Evolutionary conservation across 768 basidiomycete genomes (phyloP), one percentile per base, ranked within the genome.

Genomic region (Neoboletus magnificus): DNA sequence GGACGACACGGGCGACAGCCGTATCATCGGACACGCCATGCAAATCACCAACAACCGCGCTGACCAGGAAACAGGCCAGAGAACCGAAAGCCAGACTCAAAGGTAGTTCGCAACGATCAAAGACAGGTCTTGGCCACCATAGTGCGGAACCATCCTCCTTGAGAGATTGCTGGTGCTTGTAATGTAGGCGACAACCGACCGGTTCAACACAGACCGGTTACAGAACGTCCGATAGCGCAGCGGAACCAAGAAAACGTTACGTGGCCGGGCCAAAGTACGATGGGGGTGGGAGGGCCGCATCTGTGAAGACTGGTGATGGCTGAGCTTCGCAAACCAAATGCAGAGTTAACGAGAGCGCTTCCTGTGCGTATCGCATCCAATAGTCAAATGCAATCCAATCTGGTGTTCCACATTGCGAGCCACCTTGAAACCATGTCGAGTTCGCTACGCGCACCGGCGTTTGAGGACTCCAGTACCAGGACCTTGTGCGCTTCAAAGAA

Each of bases 371-470:
- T 69, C 61, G 5, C 66, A 66, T 63, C 70, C 70, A 39, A 58
- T 58, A 54, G 41, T 52, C 66, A 61, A 50, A 25, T 54, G 50
- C 60, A 45, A 52, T 61, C 60, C 67, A 54, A 41, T 23, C 57
- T 57, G 59, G 20, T 51, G 7, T 48, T 66, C 69, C 68, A 59
- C 49, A 18, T 55, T 52, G 60, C 72, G 63, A 65, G 33, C 62
- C 67, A 66, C 66, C 70, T 41, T 71, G 74, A 74, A 78, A 80
- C 82, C 82, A 83, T 76, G 78, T 64, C 67, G 66, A 65, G 79
- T 80, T 81, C 67, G 75, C 74, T 76, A 79, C 77, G 79, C 71
- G 60, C 71, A 69, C 71, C 75, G 71, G 72, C 79, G 75, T 76
- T 83, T 83, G 60, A 75, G 77, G 71, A 71, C 75, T 74, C 73